Base-by-base conservation (phyloP, 1,284 basidiomycete genomes). In the Leccinum colubrinum region DNA sequence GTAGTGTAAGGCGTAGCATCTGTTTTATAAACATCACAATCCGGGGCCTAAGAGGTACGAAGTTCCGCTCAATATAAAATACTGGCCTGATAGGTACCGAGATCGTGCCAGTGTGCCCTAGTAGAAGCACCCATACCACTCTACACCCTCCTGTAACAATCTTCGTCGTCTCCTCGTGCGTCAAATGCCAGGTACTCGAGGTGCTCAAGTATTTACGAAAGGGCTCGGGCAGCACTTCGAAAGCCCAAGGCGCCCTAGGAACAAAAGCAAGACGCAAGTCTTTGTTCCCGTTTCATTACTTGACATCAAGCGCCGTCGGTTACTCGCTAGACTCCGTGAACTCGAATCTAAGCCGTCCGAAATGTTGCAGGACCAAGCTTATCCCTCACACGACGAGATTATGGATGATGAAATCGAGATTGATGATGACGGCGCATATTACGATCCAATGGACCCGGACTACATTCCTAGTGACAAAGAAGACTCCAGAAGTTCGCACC, bases 141-240 rank as follows among this genome's bases (percentile, higher is more conserved):
- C 35, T 37, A 37, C 35, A 14, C 35, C 35, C 35, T 14, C 35
- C 35, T 12, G 35, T 12, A 37, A 37, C 12, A 37, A 37, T 37
- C 35, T 14, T 35, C 35, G 35, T 37, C 35, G 35, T 37, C 35
- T 37, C 35, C 39, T 39, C 39, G 15, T 39, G 39, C 39, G 6
- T 39, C 14, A 14, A 39, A 39, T 15, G 39, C 39, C 39, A 7
- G 9, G 39, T 39, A 50, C 55, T 12, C n/a, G 50, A 46, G 17
- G 25, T 4, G 39, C 25, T 52, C 25, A 61, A 50, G 8, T 6
- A 1, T 33, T 9, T 1, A 62, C 46, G 15, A 59, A 12, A 7
- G 57, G 57, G 1, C 57, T 59, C 2, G 33, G 57, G 4, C 52
- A 51, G 8, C 60, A 62, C 14, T 62, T 62, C 3, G 6, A 55